These are phyloP conservation scores for Pythium apleroticum DNA, from an alignment of 352 stramenopile genomes.

Conservation along the genomic window DNA sequence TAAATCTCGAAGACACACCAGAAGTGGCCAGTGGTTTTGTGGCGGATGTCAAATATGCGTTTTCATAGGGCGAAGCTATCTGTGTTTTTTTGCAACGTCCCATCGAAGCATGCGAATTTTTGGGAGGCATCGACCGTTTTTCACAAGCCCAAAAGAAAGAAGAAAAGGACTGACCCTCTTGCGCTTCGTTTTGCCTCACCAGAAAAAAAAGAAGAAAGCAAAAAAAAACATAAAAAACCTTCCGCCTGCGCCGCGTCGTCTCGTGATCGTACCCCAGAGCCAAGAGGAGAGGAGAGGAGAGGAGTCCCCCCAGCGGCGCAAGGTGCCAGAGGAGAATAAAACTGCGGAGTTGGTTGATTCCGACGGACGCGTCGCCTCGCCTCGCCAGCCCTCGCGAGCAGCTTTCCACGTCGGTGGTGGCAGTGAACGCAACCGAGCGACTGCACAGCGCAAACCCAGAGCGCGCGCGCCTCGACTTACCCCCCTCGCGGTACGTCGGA, in stretches of 20 bases:
- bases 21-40: not conserved
- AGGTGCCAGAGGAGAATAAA: conserved; percentile 2
- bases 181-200: not conserved
- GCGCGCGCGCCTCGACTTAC: not conserved
- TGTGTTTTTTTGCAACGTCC: conserved; percentile 27
- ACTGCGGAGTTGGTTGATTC: not conserved
- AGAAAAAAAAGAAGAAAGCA: conserved; percentile 6
- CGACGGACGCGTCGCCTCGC: conserved; percentile 1
- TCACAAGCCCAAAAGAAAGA: conserved; percentile 24
- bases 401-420: not conserved
- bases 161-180: conserved; percentile 13
- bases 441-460: conserved; percentile 4
- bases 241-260: not conserved
- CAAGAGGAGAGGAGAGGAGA: not conserved
- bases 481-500: not conserved
- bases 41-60: not conserved
- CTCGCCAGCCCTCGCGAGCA: not conserved
- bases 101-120: conserved; percentile 11
- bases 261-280: not conserved
- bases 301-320: not conserved
- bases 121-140: conserved; percentile 14
- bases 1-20: not conserved
- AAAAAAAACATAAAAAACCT: conserved; percentile 5
- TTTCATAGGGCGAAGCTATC: conserved; percentile 8
- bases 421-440: not conserved